A percentile compares a stretch with the other conserved stretches of the same genome.
These are phyloP conservation scores for Rosa multiflora DNA, from an alignment of 306 rosid genomes.

Conservation along the genomic window DNA sequence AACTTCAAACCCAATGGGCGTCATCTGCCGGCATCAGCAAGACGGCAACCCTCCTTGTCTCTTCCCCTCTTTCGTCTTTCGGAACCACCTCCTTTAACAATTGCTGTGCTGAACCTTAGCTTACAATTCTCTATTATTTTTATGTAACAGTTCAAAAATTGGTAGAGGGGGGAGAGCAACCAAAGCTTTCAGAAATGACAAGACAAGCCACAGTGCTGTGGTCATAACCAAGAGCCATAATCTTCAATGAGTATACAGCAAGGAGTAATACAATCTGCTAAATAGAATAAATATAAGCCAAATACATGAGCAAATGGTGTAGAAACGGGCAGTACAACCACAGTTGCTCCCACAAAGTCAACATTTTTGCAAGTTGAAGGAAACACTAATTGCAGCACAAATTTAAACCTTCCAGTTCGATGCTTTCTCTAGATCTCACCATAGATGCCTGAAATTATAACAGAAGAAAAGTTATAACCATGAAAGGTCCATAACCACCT, in stretches of 20 bases:
- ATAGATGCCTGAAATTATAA: conserved; percentile 20
- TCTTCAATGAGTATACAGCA: not conserved
- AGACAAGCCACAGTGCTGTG: not conserved
- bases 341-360: not conserved
- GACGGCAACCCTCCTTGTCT: too few relatives aligned
- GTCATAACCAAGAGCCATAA: not conserved
- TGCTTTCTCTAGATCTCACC: not conserved
- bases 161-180: too few relatives aligned
- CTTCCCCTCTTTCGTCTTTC: too few relatives aligned
- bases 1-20: too few relatives aligned
- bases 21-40: too few relatives aligned
- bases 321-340: not conserved
- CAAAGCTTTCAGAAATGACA: not conserved
- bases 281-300: not conserved
- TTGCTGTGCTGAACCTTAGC: too few relatives aligned
- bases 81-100: too few relatives aligned
- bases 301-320: not conserved
- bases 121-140: too few relatives aligned
- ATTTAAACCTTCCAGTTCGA: not conserved
- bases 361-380: not conserved
- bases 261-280: not conserved
- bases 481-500: not conserved
- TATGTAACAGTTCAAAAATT: too few relatives aligned
- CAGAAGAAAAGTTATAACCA: not conserved
- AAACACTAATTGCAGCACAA: not conserved